Base-by-base conservation (phyloP, 306 rosid species). In the Psophocarpus tetragonolobus region DNA sequence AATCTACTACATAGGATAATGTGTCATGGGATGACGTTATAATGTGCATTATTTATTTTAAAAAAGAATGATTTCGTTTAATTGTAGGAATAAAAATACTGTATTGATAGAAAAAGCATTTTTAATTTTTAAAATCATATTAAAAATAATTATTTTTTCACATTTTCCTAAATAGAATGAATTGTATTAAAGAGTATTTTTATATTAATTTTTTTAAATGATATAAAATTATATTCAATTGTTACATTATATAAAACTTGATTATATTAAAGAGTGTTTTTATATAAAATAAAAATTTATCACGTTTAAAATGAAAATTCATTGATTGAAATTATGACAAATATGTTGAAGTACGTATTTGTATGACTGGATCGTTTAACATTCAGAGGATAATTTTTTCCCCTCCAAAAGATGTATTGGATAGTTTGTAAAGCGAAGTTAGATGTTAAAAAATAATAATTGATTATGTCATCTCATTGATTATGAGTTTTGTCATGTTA, bases 401-500 rank as follows among this genome's bases (percentile, higher is more conserved):
- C 5, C 3, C 3, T 20, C 3, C 0, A 13, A 10, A 54, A 57
- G 35, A 26, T 26, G 35, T 24, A 60, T n/a, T n/a, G n/a, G 21
- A 60, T 30, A n/a, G 41, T 14, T 26, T 17, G 68, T 58, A 27
- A 8, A 5, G 2, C 15, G 26, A n/a, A 62, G 44, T n/a, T n/a
- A 33, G 8, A 3, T 8, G 69, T 32, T 35, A 17, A 17, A 17
- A 33, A 0, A 38, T 13, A 8, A 41, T 67, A 18, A 21, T 23
- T 6, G 17, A 17, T n/a, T 23, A 36, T 65, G 50, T 41, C 50
- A 23, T 14, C 12, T 21, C 13, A 2, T 53, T 54, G 53, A 60
- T 78, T 32, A 38, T 56, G 48, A 68, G 12, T 6, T 71, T 79
- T 60, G 77, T 33, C 72, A 30, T 10, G 27, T 33, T 50, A 27